A percentile compares a stretch with the other conserved stretches of the same genome.
Evolutionary conservation across 2,329 filamentous ascomycete genomes (phyloP).

Genomic region (Colletotrichum tropicale): DNA sequence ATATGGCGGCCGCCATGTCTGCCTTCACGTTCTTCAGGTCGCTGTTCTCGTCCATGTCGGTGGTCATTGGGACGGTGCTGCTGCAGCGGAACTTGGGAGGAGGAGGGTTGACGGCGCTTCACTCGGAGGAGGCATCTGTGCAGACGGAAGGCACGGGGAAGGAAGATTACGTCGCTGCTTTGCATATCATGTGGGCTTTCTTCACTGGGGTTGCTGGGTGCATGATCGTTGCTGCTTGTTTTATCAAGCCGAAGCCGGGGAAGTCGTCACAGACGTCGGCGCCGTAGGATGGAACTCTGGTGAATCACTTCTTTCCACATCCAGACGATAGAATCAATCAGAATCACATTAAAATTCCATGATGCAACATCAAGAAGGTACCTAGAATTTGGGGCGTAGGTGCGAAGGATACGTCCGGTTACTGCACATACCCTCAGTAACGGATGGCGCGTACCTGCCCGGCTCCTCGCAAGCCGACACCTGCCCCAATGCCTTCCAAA

Average conservation of each 20-base stretch:
- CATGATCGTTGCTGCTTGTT: background rate
- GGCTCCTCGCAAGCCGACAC: too few species aligned
- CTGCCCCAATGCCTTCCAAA: too few species aligned
- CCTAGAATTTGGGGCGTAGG: too few species aligned
- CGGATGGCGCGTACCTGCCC: too few species aligned
- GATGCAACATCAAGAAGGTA: too few species aligned
- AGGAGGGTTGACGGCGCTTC: background rate
- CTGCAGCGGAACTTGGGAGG: slow-evolving; percentile 46
- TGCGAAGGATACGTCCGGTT: too few species aligned
- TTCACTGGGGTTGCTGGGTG: background rate
- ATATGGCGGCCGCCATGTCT: slow-evolving; percentile 59
- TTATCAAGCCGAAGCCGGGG: background rate
- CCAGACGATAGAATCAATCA: too few species aligned
- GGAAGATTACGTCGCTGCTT: background rate
- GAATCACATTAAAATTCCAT: too few species aligned
- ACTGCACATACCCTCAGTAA: too few species aligned
- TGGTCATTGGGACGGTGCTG: slow-evolving; percentile 64
- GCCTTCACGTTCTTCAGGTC: slow-evolving; percentile 60
- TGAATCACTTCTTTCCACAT: too few species aligned
- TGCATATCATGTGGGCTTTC: slow-evolving; percentile 12
- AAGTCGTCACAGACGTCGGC: background rate
- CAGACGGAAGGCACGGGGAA: background rate
- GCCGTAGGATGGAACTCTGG: background rate
- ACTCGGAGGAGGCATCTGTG: background rate
- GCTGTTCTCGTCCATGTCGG: slow-evolving; percentile 57